Conservation (phyloP, 2,329 filamentous ascomycete genomes). For the Pseudogymnoascus sp. region DNA sequence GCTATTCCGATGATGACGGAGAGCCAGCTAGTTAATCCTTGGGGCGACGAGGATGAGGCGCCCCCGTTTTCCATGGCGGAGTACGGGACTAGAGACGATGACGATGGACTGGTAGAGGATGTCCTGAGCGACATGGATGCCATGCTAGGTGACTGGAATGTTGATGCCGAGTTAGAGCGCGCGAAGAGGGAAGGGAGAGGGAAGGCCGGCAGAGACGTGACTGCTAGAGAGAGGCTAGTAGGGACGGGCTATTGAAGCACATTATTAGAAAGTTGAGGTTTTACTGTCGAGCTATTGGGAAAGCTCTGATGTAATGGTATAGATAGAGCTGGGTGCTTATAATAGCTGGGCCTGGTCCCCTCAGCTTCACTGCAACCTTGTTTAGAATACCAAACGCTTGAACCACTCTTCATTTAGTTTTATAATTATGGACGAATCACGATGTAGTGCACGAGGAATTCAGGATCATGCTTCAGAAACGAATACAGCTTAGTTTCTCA, state of each 20-base stretch:
- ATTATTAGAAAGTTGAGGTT: not conserved
- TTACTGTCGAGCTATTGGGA: not conserved
- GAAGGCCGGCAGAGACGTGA: not conserved
- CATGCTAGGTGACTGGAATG: not conserved
- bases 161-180: not conserved
- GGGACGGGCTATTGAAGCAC: not conserved
- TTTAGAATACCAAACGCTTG: not conserved
- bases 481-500: slow-evolving; percentile 9
- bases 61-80: not conserved
- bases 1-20: not conserved
- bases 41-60: not conserved
- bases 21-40: not conserved
- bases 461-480: not conserved
- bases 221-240: not conserved
- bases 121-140: slow-evolving; percentile 2
- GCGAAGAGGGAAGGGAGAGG: not conserved
- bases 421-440: not conserved
- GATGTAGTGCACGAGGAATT: not conserved
- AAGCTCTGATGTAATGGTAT: not conserved
- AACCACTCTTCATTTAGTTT: not conserved
- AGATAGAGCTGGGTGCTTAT: not conserved
- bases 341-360: not conserved
- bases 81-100: not conserved
- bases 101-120: not conserved
- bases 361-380: not conserved